These are phyloP conservation scores for Selaginella moellendorffii DNA, from an alignment of 75 land plant genomes.

Conservation along the genomic window DNA sequence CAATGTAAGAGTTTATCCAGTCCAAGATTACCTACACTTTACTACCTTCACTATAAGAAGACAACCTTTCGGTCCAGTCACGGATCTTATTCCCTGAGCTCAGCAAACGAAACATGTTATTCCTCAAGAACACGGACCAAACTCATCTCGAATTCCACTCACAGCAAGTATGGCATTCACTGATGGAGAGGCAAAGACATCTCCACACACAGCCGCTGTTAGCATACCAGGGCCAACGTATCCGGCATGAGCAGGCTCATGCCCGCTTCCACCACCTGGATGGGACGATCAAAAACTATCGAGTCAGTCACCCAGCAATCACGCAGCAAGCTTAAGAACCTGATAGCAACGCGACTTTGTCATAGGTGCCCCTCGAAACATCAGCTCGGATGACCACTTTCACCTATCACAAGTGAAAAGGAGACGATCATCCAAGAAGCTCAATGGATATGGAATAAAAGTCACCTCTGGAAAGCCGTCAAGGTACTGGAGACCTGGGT, in stretches of 20 bases:
- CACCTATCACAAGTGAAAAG: constrained; percentile 57
- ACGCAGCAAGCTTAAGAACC: constrained; percentile 27
- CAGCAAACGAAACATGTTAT: not conserved
- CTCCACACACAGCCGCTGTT: constrained; percentile 96
- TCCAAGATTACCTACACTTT: not conserved
- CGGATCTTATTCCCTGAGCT: constrained; percentile 81
- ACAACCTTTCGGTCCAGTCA: constrained; percentile 84
- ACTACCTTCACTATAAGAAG: constrained; percentile 86
- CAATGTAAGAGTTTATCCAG: too few relatives aligned
- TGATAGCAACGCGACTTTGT: constrained; percentile 90
- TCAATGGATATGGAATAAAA: too few relatives aligned
- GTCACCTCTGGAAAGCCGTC: constrained; percentile 95
- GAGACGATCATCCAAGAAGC: too few relatives aligned
- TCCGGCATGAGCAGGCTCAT: constrained; percentile 99
- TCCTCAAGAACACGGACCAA: too few relatives aligned
- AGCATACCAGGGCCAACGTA: constrained; percentile 95
- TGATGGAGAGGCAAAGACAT: constrained; percentile 81
- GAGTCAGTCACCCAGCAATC: not conserved
- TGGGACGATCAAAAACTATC: not conserved
- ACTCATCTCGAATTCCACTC: constrained; percentile 16
- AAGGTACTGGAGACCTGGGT: constrained; percentile 71
- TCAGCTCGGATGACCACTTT: constrained; percentile 94
- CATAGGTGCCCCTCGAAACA: constrained; percentile 41
- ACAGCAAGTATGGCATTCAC: constrained; percentile 80
- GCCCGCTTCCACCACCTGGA: constrained; percentile 98